Percentiles rank a stretch among this genome's conserved stretches.
These are phyloP conservation scores for Lactarius deliciosus DNA, from an alignment of 768 basidiomycete genomes.

Conservation along the genomic window DNA sequence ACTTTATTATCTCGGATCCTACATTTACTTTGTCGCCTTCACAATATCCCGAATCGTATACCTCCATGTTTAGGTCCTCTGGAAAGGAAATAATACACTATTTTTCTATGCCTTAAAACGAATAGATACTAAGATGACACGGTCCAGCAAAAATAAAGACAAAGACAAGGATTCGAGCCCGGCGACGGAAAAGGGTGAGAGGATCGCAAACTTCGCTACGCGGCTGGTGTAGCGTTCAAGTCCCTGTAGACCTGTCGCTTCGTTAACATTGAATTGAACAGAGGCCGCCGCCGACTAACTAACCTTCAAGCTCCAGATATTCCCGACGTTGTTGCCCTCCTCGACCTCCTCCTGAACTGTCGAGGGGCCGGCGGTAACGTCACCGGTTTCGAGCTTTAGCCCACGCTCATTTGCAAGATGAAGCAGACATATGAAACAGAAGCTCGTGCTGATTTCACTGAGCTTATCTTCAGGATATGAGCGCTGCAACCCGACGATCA, in stretches of 20 bases:
- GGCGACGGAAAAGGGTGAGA: neutral
- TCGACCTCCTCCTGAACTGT: conserved; percentile 39
- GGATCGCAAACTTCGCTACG: conserved; percentile 13
- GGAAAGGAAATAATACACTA: conserved; percentile 17
- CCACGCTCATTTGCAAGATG: conserved; percentile 98
- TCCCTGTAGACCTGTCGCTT: conserved; percentile 46
- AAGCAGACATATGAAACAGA: conserved; percentile 97
- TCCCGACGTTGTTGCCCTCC: conserved; percentile 53
- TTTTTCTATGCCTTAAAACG: conserved; percentile 8
- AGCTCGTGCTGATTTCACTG: conserved; percentile 97
- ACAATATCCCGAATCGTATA: conserved; percentile 1
- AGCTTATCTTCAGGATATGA: conserved; percentile 92
- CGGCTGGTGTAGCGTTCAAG: conserved; percentile 38
- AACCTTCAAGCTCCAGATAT: conserved; percentile 79
- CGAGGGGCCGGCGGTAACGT: conserved; percentile 34
- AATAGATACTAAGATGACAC: conserved; percentile 8
- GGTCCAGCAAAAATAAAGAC: neutral
- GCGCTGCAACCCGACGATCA: conserved; percentile 76
- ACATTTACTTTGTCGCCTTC: neutral
- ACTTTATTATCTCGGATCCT: neutral
- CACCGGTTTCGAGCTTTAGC: conserved; percentile 66
- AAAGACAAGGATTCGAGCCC: neutral
- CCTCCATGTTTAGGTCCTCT: conserved; percentile 13
- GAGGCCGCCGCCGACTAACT: conserved; percentile 31
- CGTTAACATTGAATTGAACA: neutral